Base-by-base conservation (phyloP, 2,329 filamentous ascomycete genomes). In the Colletotrichum melonis region DNA sequence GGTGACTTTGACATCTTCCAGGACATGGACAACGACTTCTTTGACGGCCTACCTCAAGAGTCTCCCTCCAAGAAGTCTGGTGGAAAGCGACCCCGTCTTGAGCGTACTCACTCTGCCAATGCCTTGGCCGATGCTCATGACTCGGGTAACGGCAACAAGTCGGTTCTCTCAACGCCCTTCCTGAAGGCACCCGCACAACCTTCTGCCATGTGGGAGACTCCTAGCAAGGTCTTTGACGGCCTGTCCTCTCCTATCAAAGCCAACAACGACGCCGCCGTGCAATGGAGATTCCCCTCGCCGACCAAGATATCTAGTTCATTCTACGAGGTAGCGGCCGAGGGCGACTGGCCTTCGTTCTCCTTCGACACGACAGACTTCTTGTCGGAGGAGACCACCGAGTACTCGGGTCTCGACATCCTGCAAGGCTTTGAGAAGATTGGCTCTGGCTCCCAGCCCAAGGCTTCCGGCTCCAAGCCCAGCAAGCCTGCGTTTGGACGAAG, bases 371-470 rank as follows among this genome's bases (percentile, higher is more conserved):
- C 86, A 0, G 88, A 91, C 46, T 86, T 92, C 54, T 84, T 91
- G 64, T 85, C 87, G 69, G 91, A 92, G 73, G 90, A 91, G 54
- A 84, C 85, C 3, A 86, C 89, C 71, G 90, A 92, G 56, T 86
- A 86, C 72, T 83, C 88, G 16, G 90, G 88, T 1, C 87, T 95
- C 63, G 93, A 95, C 77, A 92, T 95, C 76, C 88, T 93, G 58
- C 91, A 94, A 78, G 92, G 92, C 11, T 95, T 95, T 78, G 90
- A 92, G 79, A 93, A 92, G 84, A 95, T 95, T 79, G 93, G 93
- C 59, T 84, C 86, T 58, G 85, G 79, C 75, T 78, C 79, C 35
- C 80, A 84, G 74, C 56, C 79, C 72, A 81, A 80, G 73, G 79
- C 77, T 54, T 74, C 78, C 42, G 78, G 78, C 70, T 76, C 79